Evolutionary conservation across 164 flowering plant genomes (phyloP).

Genomic region (Taxillus chinensis): DNA sequence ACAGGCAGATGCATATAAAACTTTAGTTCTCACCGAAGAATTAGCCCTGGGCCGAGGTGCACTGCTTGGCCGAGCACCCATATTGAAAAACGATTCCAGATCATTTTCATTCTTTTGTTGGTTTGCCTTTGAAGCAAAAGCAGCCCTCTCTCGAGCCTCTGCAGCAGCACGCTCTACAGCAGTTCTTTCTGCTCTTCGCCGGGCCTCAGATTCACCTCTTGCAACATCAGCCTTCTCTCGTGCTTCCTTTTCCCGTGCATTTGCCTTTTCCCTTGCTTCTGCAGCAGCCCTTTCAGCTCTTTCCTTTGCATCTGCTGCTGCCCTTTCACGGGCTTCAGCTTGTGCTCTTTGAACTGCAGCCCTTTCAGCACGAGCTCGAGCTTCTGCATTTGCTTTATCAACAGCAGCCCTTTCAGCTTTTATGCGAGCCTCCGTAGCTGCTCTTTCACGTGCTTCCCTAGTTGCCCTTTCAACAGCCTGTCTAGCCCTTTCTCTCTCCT

Average conservation of each 20-base stretch:
- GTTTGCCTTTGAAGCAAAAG: conserved; percentile 58
- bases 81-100: conserved; percentile 70
- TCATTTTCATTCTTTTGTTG: conserved; percentile 63
- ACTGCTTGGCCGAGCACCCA: conserved; percentile 75
- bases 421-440: conserved; percentile 48
- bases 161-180: conserved; percentile 76
- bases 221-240: conserved; percentile 40
- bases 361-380: conserved; percentile 69
- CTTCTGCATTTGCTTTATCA: conserved; percentile 47
- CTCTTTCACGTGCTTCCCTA: conserved; percentile 57
- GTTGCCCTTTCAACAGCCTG: conserved; percentile 87
- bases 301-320: conserved; percentile 70
- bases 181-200: conserved; percentile 60
- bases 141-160: conserved; percentile 63
- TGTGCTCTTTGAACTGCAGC: conserved; percentile 91
- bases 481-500: conserved; percentile 53
- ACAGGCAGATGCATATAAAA: neutral
- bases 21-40: conserved; percentile 43
- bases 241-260: conserved; percentile 45
- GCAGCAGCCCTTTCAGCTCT: conserved; percentile 79
- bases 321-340: conserved; percentile 89
- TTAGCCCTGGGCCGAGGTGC: conserved; percentile 69
- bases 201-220: conserved; percentile 49
- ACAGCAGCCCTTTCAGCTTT: conserved; percentile 71
- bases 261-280: conserved; percentile 64